Evolutionary conservation across 768 basidiomycete genomes (phyloP).

Genomic region (Boletellus emodensis): DNA sequence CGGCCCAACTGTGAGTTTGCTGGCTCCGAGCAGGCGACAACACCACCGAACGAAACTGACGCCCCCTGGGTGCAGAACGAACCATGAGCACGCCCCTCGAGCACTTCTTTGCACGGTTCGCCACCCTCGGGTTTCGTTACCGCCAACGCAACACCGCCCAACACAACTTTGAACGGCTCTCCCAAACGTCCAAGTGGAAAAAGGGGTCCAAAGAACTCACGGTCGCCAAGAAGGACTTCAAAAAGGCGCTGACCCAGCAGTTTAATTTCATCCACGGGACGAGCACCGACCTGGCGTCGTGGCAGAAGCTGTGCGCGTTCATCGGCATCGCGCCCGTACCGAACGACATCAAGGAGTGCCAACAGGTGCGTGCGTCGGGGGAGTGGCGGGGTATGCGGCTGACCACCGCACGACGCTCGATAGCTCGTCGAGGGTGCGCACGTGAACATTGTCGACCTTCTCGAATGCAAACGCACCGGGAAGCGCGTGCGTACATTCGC

Average conservation of each 20-base stretch:
- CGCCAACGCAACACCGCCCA: slow-evolving; percentile 9
- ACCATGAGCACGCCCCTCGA: slow-evolving; percentile 19
- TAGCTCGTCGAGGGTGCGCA: slow-evolving; percentile 22
- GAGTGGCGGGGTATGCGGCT: too few relatives aligned
- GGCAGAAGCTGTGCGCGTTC: slow-evolving; percentile 24
- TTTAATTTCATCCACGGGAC: slow-evolving; percentile 26
- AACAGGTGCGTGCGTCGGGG: slow-evolving; percentile 6
- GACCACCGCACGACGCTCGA: too few relatives aligned
- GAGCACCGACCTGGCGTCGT: slow-evolving; percentile 13
- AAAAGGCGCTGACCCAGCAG: slow-evolving; percentile 20
- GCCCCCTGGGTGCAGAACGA: neutral
- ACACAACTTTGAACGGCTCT: slow-evolving; percentile 19
- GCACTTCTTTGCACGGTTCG: slow-evolving; percentile 22
- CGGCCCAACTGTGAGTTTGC: too few relatives aligned
- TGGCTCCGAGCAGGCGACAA: too few relatives aligned
- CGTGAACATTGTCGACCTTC: slow-evolving; percentile 35
- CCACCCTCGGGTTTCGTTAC: slow-evolving; percentile 16
- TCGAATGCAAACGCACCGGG: slow-evolving; percentile 17
- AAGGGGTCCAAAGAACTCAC: neutral
- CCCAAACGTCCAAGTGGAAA: slow-evolving; percentile 1
- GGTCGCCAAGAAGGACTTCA: slow-evolving; percentile 2
- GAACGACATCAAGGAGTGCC: slow-evolving; percentile 13
- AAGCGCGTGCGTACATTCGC: slow-evolving; percentile 21
- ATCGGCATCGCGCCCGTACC: slow-evolving; percentile 23
- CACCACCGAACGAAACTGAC: slow-evolving; percentile 4